Conservation (phyloP, 768 basidiomycete genomes). For the Lentinula aciculospora region DNA sequence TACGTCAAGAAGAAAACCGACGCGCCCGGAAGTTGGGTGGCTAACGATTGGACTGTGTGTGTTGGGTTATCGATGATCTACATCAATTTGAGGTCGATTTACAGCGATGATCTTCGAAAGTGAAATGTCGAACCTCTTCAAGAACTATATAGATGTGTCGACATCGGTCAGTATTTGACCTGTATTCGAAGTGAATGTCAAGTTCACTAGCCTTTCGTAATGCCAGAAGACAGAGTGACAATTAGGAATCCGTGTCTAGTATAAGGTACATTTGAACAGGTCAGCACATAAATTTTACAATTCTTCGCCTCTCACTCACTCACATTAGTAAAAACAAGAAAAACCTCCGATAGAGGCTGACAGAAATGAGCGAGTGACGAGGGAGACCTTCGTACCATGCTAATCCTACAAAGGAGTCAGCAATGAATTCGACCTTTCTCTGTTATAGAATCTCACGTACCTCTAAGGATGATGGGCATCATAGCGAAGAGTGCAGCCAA, state of each 20-base stretch:
- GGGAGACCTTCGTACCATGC: slow-evolving; percentile 72
- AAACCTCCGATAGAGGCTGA: slow-evolving; percentile 68
- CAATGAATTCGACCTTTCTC: neutral
- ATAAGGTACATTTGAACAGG: neutral
- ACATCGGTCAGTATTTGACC: neutral
- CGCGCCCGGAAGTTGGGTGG: slow-evolving; percentile 46
- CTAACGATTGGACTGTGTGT: slow-evolving; percentile 35
- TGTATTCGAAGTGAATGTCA: neutral
- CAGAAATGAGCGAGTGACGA: slow-evolving; percentile 58
- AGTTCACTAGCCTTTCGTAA: slow-evolving; percentile 32
- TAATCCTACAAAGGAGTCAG: slow-evolving; percentile 28
- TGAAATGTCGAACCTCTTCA: neutral
- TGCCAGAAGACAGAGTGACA: slow-evolving; percentile 57
- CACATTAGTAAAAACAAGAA: slow-evolving; percentile 60
- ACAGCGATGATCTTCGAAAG: neutral
- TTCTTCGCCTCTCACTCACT: slow-evolving; percentile 11
- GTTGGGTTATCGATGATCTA: slow-evolving; percentile 41
- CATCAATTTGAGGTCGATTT: neutral
- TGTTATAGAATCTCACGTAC: slow-evolving; percentile 25
- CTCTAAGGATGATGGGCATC: slow-evolving; percentile 51
- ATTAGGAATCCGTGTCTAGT: slow-evolving; percentile 65
- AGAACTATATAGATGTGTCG: neutral
- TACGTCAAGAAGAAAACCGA: slow-evolving; percentile 63
- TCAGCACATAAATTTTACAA: neutral
- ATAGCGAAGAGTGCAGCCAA: slow-evolving; percentile 59